These are phyloP conservation scores for Galeopsis tetrahit DNA, from an alignment of 257 asterid species.

Conservation along the genomic window DNA sequence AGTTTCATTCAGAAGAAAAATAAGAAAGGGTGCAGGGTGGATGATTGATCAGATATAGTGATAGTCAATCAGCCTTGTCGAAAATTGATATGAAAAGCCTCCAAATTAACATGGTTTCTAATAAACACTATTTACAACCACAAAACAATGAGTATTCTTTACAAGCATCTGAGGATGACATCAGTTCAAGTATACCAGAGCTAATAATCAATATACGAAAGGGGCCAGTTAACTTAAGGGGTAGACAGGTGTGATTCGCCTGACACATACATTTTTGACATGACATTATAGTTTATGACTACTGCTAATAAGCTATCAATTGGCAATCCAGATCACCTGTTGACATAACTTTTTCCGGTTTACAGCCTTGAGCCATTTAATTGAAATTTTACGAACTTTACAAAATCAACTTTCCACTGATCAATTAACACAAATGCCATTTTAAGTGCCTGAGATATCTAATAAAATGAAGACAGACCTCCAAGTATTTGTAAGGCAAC, in stretches of 20 bases:
- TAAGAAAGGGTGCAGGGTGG: neutral
- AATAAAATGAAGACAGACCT: conserved; percentile 41
- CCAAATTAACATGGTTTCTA: conserved; percentile 15
- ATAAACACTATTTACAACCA: neutral
- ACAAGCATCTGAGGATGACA: neutral
- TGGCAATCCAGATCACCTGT: conserved; percentile 23
- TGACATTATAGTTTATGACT: neutral
- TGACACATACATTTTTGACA: conserved; percentile 4
- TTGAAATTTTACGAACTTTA: neutral
- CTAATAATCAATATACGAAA: neutral
- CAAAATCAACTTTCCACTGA: conserved; percentile 3
- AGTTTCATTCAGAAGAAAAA: neutral
- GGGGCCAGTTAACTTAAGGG: neutral
- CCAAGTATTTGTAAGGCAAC: conserved; percentile 77
- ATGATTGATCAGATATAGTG: neutral
- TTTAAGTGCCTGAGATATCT: conserved; percentile 26
- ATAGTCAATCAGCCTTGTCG: neutral
- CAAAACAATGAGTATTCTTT: neutral
- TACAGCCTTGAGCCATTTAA: conserved; percentile 25
- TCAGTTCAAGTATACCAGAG: neutral
- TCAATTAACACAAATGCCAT: neutral
- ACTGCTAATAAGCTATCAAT: conserved; percentile 4
- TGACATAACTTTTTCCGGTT: conserved; percentile 7
- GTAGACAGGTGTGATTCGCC: neutral
- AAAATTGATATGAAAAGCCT: neutral